These are phyloP conservation scores for Fusarium sublunatum DNA, from an alignment of 2,329 filamentous ascomycete species.

Conservation along the genomic window DNA sequence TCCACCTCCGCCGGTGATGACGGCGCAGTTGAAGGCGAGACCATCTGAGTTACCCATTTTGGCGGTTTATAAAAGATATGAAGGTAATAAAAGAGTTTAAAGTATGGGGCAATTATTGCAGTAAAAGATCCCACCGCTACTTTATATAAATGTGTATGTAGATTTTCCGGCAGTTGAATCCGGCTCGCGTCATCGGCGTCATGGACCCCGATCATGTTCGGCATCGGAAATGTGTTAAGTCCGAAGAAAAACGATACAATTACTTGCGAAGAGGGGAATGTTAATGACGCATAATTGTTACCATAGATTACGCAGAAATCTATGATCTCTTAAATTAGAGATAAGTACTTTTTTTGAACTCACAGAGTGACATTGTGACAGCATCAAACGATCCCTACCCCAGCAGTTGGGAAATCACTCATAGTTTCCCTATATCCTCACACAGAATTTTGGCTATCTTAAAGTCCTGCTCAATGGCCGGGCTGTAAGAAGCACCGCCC, in stretches of 20 bases:
- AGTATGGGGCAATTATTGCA: background rate
- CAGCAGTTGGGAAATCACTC: background rate
- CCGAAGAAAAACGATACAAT: background rate
- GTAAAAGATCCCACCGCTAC: background rate
- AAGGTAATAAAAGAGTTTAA: no score
- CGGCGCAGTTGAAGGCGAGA: slow-evolving; percentile 57
- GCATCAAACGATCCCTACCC: no score
- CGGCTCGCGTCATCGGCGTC: slow-evolving; percentile 9
- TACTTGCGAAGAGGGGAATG: background rate
- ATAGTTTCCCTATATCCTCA: slow-evolving; percentile 23
- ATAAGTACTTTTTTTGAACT: no score
- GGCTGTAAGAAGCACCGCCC: slow-evolving; percentile 2
- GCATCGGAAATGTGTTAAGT: background rate
- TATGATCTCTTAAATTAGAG: no score
- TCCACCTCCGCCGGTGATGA: slow-evolving; percentile 63
- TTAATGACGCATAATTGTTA: slow-evolving; percentile 6
- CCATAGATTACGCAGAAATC: background rate
- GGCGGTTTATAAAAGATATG: rapidly evolving
- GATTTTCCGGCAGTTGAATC: slow-evolving; percentile 4
- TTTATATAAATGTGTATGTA: background rate
- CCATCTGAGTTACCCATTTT: slow-evolving; percentile 21
- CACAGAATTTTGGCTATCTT: slow-evolving; percentile 30
- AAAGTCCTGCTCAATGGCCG: slow-evolving; percentile 27
- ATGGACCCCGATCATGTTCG: background rate
- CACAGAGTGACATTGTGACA: background rate